Evolutionary conservation across 1,284 basidiomycete genomes (phyloP).

Genomic region (Marasmius oreades): DNA sequence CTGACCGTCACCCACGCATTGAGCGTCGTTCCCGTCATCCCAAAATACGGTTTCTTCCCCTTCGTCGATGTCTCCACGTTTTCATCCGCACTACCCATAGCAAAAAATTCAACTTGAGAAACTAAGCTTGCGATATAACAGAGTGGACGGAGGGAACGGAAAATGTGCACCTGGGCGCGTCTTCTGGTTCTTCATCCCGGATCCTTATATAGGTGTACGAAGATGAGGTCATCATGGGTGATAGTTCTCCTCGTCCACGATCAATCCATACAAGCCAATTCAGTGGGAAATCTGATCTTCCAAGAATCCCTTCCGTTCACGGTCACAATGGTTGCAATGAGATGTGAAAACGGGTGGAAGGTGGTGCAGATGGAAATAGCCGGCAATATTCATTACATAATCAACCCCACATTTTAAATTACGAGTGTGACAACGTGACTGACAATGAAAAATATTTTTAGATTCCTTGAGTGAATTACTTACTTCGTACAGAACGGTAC

Average conservation of each 20-base stretch:
- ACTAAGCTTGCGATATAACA: neutral
- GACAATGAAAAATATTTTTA: neutral
- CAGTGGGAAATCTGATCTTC: neutral
- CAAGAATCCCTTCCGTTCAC: too few species aligned
- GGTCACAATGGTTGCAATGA: neutral
- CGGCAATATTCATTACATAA: neutral
- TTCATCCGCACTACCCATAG: neutral
- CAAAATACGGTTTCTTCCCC: conserved; percentile 32
- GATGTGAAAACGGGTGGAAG: neutral
- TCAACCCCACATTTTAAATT: neutral
- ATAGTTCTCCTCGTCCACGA: too few species aligned
- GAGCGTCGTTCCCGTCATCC: conserved; percentile 38
- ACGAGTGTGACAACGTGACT: neutral
- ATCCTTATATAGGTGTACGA: conserved; percentile 5
- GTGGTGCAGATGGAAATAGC: neutral
- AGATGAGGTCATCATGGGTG: neutral
- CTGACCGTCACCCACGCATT: conserved; percentile 36
- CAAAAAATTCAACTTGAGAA: too few species aligned
- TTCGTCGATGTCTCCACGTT: neutral
- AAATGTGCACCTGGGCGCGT: neutral
- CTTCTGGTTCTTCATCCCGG: neutral
- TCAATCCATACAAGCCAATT: too few species aligned
- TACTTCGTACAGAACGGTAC: conserved; percentile 5
- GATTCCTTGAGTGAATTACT: conserved; percentile 8
- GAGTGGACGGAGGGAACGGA: neutral